Conservation (phyloP, 495 filamentous ascomycete genomes). For the Hyaloscypha hepaticicola region DNA sequence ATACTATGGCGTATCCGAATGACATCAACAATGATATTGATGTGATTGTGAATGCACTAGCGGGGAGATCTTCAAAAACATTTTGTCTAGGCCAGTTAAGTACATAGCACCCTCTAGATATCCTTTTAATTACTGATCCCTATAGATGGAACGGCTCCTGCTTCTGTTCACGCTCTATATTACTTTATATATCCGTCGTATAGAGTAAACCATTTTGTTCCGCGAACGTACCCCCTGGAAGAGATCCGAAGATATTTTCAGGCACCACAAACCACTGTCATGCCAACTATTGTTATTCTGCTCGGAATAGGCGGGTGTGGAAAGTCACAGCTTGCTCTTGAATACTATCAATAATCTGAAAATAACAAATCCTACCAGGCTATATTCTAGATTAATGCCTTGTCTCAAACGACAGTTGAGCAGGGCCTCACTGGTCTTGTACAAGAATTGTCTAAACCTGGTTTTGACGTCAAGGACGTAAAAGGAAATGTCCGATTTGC, state of each 20-base stretch:
- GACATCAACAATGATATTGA: no score
- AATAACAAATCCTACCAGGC: conserved; percentile 18
- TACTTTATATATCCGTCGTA: neutral
- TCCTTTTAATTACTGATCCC: neutral
- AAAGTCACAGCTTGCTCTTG: conserved; percentile 38
- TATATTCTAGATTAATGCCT: conserved; percentile 38
- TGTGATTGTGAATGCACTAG: no score
- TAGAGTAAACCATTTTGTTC: conserved; percentile 14
- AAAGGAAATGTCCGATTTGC: conserved; percentile 24
- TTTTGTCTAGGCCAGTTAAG: neutral
- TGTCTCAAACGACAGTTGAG: conserved; percentile 15
- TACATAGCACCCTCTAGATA: neutral
- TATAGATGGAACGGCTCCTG: neutral
- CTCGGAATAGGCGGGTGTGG: conserved; percentile 37
- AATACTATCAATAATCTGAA: conserved; percentile 30
- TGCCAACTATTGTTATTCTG: conserved; percentile 25
- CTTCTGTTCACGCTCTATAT: neutral
- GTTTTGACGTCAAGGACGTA: conserved; percentile 4
- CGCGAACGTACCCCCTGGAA: neutral
- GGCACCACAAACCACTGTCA: neutral
- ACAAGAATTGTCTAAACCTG: neutral
- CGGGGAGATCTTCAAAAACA: neutral
- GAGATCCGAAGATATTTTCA: conserved; percentile 9
- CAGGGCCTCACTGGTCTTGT: conserved; percentile 23
- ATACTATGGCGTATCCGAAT: no score